These are phyloP conservation scores for Boletus hoseneyae DNA, from an alignment of 1,284 basidiomycete genomes.

Conservation along the genomic window DNA sequence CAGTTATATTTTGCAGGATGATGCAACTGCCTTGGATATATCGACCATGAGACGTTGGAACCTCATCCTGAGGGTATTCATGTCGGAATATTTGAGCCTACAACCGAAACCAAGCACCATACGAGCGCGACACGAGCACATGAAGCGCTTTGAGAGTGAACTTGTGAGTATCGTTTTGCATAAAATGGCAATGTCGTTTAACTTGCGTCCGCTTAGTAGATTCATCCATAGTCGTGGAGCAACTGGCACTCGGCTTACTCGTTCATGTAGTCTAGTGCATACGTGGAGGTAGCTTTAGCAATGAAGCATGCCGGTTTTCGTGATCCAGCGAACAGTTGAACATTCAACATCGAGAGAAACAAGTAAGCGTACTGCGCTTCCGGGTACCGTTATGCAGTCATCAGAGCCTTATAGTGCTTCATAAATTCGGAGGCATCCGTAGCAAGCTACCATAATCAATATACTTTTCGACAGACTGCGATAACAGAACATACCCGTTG, in stretches of 20 bases:
- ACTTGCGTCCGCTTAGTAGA: slow-evolving; percentile 23
- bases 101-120: slow-evolving; percentile 36
- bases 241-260: background rate
- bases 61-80: slow-evolving; percentile 82
- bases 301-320: background rate
- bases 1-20: slow-evolving; percentile 57
- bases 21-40: slow-evolving; percentile 82
- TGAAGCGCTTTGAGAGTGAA: slow-evolving; percentile 23
- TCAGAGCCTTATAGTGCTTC: slow-evolving; percentile 43
- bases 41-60: slow-evolving; percentile 90
- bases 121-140: slow-evolving; percentile 7
- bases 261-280: slow-evolving; percentile 4
- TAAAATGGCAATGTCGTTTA: background rate
- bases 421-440: slow-evolving; percentile 42
- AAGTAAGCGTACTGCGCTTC: background rate
- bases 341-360: background rate
- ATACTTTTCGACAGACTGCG: background rate
- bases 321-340: background rate
- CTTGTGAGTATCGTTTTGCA: slow-evolving; percentile 23
- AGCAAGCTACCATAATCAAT: slow-evolving; percentile 32
- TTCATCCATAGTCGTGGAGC: slow-evolving; percentile 1
- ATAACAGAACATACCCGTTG: slow-evolving; percentile 34
- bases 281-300: slow-evolving; percentile 2
- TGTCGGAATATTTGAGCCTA: slow-evolving; percentile 87
- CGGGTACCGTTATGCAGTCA: slow-evolving; percentile 22